Base-by-base conservation (phyloP, 345 rosid genomes). In the Gossypium mustelinum region DNA sequence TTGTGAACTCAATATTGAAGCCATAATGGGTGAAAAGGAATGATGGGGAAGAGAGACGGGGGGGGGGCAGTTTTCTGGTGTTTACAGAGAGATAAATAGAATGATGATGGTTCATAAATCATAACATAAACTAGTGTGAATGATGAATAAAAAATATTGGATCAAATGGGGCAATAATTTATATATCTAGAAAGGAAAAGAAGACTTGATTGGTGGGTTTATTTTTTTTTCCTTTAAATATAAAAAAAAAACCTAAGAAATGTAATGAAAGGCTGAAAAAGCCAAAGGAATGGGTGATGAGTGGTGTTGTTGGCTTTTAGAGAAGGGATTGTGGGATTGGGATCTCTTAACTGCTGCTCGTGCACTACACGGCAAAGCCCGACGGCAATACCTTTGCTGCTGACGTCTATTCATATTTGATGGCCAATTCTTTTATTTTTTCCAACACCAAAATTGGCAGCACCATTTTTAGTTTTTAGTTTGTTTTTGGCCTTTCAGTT, bases 1-100 rank as follows among this genome's bases (percentile, higher is more conserved):
- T 29, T 91, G 96, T 43, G 92, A 87, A 73, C 83, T 76, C 77
- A 87, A 76, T 11, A 80, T 76, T 2, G 93, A 78, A 72, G 88
- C 65, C 94, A 89, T 89, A 16, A 16, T 22, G n/a, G 43, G 41
- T 47, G 29, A 70, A 55, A 3, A 18, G 9, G 41, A 47, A 57
- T 71, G 67, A 47, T 50, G 58, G 44, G 50, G 14, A 25, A 25
- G n/a, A 41, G 7, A 7, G 9, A 52, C 0, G 67, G 12, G 17
- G 75, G 24, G 24, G 24, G 74, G 63, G 47, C 1, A 16, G 29
- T 44, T 70, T 34, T 55, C 63, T 63, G 64, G 64, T 34, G 10
- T 56, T 71, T 56, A 56, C 74, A 34, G 41, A 34, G 11, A 71
- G 74, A 34, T 18, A 39, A 71, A 71, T 58, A 25, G 67, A 56